phyloP scores from a whole-genome alignment of 2,329 filamentous ascomycete species.

The Calycina herbarum region DNA sequence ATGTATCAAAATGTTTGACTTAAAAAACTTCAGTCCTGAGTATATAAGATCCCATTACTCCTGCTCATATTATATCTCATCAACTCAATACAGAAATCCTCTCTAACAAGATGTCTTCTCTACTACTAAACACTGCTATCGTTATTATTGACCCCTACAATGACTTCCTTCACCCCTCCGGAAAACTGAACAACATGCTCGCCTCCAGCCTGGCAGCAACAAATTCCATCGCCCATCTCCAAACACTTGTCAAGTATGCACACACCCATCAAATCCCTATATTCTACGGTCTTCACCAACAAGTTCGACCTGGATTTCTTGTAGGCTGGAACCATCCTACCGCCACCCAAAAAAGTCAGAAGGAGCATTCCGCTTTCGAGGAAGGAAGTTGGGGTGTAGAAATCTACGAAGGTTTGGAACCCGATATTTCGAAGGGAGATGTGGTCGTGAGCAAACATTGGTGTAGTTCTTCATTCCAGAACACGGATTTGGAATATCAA shows the following conservation, averaged over 20 bases:
- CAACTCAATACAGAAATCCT: background rate
- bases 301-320: conserved; percentile 28
- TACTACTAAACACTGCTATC: conserved; percentile 25
- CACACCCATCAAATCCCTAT: conserved; percentile 34
- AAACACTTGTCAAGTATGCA: conserved; percentile 31
- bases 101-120: background rate
- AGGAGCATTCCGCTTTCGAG: conserved; percentile 31
- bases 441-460: conserved; percentile 40
- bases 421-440: conserved; percentile 29
- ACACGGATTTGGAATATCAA: conserved; percentile 41
- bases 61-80: background rate
- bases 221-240: conserved; percentile 32
- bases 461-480: conserved; percentile 37
- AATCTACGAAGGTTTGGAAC: conserved; percentile 33
- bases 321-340: conserved; percentile 37
- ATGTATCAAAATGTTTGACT: background rate
- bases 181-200: conserved; percentile 32
- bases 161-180: conserved; percentile 32
- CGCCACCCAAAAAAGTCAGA: conserved; percentile 21
- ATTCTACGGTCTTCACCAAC: conserved; percentile 41
- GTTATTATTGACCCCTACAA: conserved; percentile 35
- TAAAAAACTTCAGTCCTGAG: no score
- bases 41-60: background rate
- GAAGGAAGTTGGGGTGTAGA: conserved; percentile 36
- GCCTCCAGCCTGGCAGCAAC: conserved; percentile 34